Percentiles rank a stretch among this genome's conserved stretches.
phyloP scores from a whole-genome alignment of 192 early-diverging fungal species.

The Gigaspora rosea region DNA sequence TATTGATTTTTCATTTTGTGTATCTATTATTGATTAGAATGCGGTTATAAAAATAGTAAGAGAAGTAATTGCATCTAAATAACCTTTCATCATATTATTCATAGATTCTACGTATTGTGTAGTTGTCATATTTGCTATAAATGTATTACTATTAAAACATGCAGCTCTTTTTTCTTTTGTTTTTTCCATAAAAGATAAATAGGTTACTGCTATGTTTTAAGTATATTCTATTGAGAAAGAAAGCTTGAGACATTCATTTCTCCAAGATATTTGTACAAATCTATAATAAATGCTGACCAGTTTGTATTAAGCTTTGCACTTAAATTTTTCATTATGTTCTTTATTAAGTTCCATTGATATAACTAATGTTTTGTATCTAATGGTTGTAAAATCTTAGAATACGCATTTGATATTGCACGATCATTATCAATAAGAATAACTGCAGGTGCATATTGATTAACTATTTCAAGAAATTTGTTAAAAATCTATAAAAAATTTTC shows the following conservation, averaged over 20 bases:
- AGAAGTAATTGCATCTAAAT: conserved; percentile 3
- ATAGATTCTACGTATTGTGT: conserved; percentile 8
- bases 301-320: background rate
- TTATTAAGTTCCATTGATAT: conserved; percentile 13
- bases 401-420: background rate
- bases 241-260: too few relatives aligned
- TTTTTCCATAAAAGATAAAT: background rate
- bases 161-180: background rate
- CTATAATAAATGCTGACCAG: too few relatives aligned
- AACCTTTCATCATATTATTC: conserved; percentile 3
- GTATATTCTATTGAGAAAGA: too few relatives aligned
- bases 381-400: background rate
- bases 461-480: too few relatives aligned
- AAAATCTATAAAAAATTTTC: too few relatives aligned
- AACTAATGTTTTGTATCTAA: background rate
- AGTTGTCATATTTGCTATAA: background rate
- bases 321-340: conserved; percentile 16
- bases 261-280: too few relatives aligned
- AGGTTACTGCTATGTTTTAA: background rate
- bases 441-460: too few relatives aligned
- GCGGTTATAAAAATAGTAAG: background rate
- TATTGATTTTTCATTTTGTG: conserved; percentile 2
- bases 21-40: background rate
- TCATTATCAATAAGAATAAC: conserved; percentile 7
- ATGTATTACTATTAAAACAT: background rate